Percentiles rank a stretch among this genome's conserved stretches.
These are phyloP conservation scores for Lachancea fermentati DNA, from an alignment of 805 yeast species.

Conservation along the genomic window DNA sequence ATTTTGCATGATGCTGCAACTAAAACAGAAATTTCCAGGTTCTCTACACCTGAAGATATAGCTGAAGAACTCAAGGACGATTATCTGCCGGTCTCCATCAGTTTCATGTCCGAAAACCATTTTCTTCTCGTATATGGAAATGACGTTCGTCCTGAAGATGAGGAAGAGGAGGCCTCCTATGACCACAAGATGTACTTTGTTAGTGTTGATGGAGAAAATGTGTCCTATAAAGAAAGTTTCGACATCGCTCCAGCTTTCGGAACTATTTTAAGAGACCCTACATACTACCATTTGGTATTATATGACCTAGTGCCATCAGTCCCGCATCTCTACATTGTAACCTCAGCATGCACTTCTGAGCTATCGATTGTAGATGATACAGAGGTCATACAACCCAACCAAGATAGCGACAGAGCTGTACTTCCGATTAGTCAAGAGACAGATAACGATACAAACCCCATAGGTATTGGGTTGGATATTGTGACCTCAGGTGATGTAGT, in stretches of 20 bases:
- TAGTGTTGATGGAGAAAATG: neutral
- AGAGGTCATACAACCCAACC: constrained; percentile 42
- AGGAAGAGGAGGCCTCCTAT: constrained; percentile 22
- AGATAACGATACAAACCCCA: constrained; percentile 62
- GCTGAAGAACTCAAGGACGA: constrained; percentile 29
- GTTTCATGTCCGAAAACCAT: constrained; percentile 15
- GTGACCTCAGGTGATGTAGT: constrained; percentile 38
- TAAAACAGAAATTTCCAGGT: neutral
- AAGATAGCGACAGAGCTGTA: constrained; percentile 68
- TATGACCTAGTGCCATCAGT: constrained; percentile 37
- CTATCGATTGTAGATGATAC: constrained; percentile 40
- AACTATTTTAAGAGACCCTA: constrained; percentile 40
- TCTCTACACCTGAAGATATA: constrained; percentile 28
- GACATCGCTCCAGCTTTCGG: constrained; percentile 53
- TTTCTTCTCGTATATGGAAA: constrained; percentile 30
- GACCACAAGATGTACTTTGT: constrained; percentile 27
- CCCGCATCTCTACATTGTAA: constrained; percentile 39
- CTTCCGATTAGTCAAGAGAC: constrained; percentile 64
- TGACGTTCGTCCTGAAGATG: constrained; percentile 16
- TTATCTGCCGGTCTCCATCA: constrained; percentile 23
- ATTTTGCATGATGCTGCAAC: neutral
- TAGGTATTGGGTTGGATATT: constrained; percentile 65
- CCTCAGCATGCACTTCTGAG: constrained; percentile 64
- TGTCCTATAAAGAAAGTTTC: constrained; percentile 30
- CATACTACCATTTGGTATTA: constrained; percentile 40